Evolutionary conservation across 1,284 basidiomycete genomes (phyloP).

Genomic region (Tremellales sp.): DNA sequence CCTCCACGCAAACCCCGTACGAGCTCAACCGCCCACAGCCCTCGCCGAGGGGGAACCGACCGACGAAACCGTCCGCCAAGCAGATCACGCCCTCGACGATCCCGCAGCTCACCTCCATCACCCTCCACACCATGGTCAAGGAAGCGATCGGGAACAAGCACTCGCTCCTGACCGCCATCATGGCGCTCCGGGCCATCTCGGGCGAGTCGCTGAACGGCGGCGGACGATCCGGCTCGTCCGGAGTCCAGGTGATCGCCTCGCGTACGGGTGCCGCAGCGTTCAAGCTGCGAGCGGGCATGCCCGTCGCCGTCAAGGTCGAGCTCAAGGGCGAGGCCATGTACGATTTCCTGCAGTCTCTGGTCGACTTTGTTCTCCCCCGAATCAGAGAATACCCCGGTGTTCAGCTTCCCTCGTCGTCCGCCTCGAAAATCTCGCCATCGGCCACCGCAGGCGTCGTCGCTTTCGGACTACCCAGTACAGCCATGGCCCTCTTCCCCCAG

Average conservation of each 20-base stretch:
- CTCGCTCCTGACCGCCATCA: slow-evolving; percentile 76
- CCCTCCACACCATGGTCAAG: slow-evolving; percentile 79
- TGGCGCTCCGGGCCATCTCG: slow-evolving; percentile 80
- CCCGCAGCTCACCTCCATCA: slow-evolving; percentile 74
- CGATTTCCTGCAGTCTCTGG: slow-evolving; percentile 82
- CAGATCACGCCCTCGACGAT: slow-evolving; percentile 63
- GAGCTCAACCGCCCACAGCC: slow-evolving; percentile 45
- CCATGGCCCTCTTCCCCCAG: slow-evolving; percentile 89
- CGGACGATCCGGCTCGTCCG: slow-evolving; percentile 62
- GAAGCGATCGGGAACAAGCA: slow-evolving; percentile 70
- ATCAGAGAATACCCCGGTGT: slow-evolving; percentile 86
- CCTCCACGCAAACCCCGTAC: slow-evolving; percentile 41
- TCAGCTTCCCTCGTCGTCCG: slow-evolving; percentile 64
- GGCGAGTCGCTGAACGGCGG: slow-evolving; percentile 73
- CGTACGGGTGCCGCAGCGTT: slow-evolving; percentile 80
- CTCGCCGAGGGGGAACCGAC: slow-evolving; percentile 41
- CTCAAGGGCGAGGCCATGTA: slow-evolving; percentile 88
- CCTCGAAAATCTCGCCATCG: slow-evolving; percentile 56
- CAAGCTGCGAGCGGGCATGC: slow-evolving; percentile 74
- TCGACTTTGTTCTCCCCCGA: slow-evolving; percentile 91
- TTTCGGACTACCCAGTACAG: slow-evolving; percentile 77
- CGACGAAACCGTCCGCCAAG: slow-evolving; percentile 39
- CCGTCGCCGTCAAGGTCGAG: slow-evolving; percentile 84
- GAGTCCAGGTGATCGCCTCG: slow-evolving; percentile 76
- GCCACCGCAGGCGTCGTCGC: slow-evolving; percentile 81